A percentile compares a stretch with the other conserved stretches of the same genome.
phyloP scores from a whole-genome alignment of 2,329 filamentous ascomycete genomes.

The Verticillium klebahnii region DNA sequence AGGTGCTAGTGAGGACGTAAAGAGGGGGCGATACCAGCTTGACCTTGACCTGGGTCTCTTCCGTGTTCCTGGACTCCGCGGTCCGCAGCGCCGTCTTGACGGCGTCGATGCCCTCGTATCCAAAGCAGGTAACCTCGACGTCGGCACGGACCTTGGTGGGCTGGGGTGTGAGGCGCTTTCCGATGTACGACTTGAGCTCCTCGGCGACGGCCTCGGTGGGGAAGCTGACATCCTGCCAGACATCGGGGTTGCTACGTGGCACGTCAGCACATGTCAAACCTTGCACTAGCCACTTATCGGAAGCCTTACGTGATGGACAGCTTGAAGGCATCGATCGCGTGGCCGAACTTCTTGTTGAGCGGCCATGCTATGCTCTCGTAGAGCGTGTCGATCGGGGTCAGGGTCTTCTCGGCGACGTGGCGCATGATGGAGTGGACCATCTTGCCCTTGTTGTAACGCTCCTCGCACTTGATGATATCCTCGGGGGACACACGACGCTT shows the following conservation, averaged over 20 bases:
- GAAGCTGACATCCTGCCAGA: constrained; percentile 92
- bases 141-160: constrained; percentile 99
- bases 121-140: constrained; percentile 92
- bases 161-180: constrained; percentile 93
- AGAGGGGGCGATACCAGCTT: constrained; percentile 96
- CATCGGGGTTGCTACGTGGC: constrained; percentile 73
- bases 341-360: constrained; percentile 94
- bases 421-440: constrained; percentile 99
- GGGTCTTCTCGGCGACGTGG: constrained; percentile 96
- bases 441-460: constrained; percentile 99
- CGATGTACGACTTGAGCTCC: constrained; percentile 91
- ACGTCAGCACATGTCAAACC: background rate
- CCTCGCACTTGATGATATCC: constrained; percentile 97
- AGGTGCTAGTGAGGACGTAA: constrained; percentile 93
- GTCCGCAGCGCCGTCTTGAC: constrained; percentile 89
- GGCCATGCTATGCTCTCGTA: constrained; percentile 97
- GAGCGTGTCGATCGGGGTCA: constrained; percentile 86
- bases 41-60: constrained; percentile 94
- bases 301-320: constrained; percentile 83
- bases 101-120: constrained; percentile 97
- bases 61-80: constrained; percentile 88
- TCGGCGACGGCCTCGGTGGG: constrained; percentile 79
- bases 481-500: constrained; percentile 97
- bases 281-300: background rate
- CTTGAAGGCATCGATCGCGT: constrained; percentile 97